Conservation (phyloP, 2,329 filamentous ascomycete genomes). For the Coniochaeta sp. region DNA sequence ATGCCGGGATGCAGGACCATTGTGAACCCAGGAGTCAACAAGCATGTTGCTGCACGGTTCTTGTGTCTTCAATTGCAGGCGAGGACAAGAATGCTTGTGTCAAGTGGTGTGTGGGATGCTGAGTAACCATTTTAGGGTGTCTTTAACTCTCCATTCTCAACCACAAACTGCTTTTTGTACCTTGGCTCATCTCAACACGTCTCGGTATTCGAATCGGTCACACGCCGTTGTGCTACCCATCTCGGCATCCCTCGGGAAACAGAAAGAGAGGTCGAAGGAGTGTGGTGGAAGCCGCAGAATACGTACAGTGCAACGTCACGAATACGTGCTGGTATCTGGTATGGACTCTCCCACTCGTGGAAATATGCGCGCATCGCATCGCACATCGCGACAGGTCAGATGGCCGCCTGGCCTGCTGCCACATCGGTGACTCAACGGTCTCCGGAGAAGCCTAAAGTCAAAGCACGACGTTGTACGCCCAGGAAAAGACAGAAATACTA, state of each 20-base stretch:
- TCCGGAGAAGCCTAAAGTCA: not conserved
- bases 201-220: not conserved
- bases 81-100: no score
- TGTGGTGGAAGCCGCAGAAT: not conserved
- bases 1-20: not conserved
- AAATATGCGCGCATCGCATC: not conserved
- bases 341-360: no score
- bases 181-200: not conserved
- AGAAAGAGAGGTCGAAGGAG: not conserved
- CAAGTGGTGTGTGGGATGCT: not conserved
- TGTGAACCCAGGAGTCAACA: not conserved
- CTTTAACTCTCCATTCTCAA: not conserved
- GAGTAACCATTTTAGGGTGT: not conserved
- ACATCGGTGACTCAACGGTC: not conserved
- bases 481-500: not conserved
- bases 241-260: not conserved
- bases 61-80: not conserved
- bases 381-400: not conserved
- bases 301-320: no score
- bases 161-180: no score
- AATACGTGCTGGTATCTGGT: no score
- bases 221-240: not conserved
- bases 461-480: not conserved
- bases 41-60: not conserved
- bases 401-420: not conserved